Base-by-base conservation (phyloP, 768 basidiomycete species). In the Pleurotus djamor region DNA sequence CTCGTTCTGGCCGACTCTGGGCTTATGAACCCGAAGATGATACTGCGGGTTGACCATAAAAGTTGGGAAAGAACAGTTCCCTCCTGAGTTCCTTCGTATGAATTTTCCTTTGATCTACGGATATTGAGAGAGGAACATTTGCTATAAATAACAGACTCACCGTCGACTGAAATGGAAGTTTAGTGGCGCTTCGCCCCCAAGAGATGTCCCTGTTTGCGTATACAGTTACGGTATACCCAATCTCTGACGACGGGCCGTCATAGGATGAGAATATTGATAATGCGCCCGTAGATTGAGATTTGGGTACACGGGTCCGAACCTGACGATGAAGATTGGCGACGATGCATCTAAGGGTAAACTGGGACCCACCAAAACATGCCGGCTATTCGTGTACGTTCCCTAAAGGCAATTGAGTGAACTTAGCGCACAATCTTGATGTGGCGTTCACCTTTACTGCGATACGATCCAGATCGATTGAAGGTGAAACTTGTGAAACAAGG, bases 1-100 rank as follows among this genome's bases (percentile, higher is more conserved):
- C 65, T 69, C 34, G 52, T 41, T 54, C 21, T 45, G 16, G 48
- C 63, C 59, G 57, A 59, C 56, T 43, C 64, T 67, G 1, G 72
- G 65, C 4, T 82, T 74, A 56, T 79, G 74, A 16, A 96, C 72
- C 5, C 73, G 79, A 12, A 98, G 75, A 58, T 81, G 80, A 71
- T 92, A 98, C 67, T 97, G 94, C 0, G 96, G 96, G 67, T 98
- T 98, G 51, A 83, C 71, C 86, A 96, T 90, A 71, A 90, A 97
- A 0, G 89, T 88, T 0, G 92, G 85, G 63, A 86, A 78, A 4
- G 84, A 83, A 58, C 86, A 83, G 67, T 95, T 96, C 1, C 96
- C 96, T 0, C 96, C 96, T 0, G 92, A 83, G 33, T 85, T 92
- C 63, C 86, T 86, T 37, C 73, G 80, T 0, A 86, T 87, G 61